Conservation (phyloP, 495 filamentous ascomycete genomes). For the Massariosphaeria phaeospora region DNA sequence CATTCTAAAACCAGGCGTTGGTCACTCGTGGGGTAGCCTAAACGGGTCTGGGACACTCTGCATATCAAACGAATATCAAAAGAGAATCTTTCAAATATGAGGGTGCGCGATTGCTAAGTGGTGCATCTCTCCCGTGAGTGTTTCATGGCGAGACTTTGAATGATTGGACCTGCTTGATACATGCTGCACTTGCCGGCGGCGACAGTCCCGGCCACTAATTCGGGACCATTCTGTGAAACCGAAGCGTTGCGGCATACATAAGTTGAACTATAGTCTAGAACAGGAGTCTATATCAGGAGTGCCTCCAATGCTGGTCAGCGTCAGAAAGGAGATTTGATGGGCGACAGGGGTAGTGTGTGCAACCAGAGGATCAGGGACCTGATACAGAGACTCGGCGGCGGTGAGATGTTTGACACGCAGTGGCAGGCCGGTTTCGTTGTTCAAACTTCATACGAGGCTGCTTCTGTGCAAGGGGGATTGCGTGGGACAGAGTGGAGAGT, state of each 20-base stretch:
- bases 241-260: conserved; percentile 8
- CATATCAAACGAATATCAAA: conserved; percentile 30
- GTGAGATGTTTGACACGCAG: conserved; percentile 17
- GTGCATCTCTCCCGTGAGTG: no score
- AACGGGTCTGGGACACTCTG: conserved; percentile 13
- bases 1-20: conserved; percentile 27
- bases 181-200: neutral
- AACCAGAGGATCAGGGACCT: neutral
- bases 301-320: neutral
- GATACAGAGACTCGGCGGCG: conserved; percentile 10
- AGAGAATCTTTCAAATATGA: conserved; percentile 15
- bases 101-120: conserved; percentile 5
- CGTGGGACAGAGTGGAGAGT: no score
- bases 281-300: neutral
- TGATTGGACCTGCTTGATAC: no score
- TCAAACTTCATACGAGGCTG: no score
- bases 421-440: no score
- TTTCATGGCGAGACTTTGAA: no score
- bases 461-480: no score
- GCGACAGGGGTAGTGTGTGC: neutral
- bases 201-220: neutral
- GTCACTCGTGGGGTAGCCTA: conserved; percentile 19
- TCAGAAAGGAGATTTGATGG: neutral
- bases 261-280: no score
- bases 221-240: neutral